Conservation (phyloP, 176 grass and related monocot genomes). For the Echinochloa phyllopogon region DNA sequence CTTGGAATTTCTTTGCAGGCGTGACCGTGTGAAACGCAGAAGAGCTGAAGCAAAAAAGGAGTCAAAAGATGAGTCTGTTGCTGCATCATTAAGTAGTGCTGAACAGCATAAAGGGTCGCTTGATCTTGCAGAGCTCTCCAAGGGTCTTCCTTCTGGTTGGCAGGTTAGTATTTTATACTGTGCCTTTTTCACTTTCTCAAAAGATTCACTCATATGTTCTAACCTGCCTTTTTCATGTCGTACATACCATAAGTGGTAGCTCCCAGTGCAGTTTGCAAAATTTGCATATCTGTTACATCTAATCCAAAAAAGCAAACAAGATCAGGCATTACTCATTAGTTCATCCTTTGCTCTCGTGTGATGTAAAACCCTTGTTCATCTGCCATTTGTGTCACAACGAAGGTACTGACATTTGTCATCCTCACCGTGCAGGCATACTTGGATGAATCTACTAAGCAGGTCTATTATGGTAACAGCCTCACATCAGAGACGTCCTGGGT, state of each 20-base stretch:
- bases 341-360: neutral
- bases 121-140: conserved; percentile 73
- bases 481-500: conserved; percentile 79
- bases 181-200: neutral
- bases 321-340: neutral
- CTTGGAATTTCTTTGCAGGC: conserved; percentile 56
- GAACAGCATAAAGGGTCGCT: conserved; percentile 52
- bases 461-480: conserved; percentile 87
- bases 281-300: neutral
- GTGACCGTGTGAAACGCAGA: conserved; percentile 79
- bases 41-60: conserved; percentile 61
- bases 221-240: too few relatives aligned
- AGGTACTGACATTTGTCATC: neutral
- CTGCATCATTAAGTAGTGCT: neutral
- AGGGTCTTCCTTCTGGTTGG: conserved; percentile 89
- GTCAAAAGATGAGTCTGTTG: conserved; percentile 19
- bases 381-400: neutral
- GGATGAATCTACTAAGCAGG: conserved; percentile 75
- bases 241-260: neutral
- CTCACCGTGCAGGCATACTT: conserved; percentile 65
- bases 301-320: conserved; percentile 1
- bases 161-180: conserved; percentile 54
- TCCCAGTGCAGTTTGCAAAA: neutral
- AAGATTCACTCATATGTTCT: too few relatives aligned
- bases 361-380: neutral